These are phyloP conservation scores for Aspergillus neoniger DNA, from an alignment of 2,329 filamentous ascomycete species.

Conservation along the genomic window DNA sequence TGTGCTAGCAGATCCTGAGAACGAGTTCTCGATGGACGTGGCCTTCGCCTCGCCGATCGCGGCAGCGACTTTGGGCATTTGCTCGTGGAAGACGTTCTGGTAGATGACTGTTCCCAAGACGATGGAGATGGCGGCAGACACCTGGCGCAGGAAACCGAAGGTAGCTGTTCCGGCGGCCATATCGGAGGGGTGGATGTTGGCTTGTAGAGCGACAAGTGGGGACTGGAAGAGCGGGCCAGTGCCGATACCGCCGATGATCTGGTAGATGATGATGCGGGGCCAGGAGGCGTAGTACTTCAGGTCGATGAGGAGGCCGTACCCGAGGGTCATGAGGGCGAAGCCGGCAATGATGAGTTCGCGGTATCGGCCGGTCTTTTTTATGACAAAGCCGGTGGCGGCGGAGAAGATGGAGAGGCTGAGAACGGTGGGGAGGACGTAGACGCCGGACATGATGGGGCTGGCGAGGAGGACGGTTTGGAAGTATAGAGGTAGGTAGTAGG, in stretches of 20 bases:
- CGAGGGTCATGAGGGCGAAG: slow-evolving; percentile 62
- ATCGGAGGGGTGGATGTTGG: slow-evolving; percentile 60
- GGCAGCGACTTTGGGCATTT: slow-evolving; percentile 29
- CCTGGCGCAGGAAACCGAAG: slow-evolving; percentile 61
- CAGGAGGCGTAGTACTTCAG: slow-evolving; percentile 56
- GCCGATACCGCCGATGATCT: slow-evolving; percentile 62
- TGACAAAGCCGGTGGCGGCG: slow-evolving; percentile 64
- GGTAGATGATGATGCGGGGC: slow-evolving; percentile 54
- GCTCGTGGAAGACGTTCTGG: slow-evolving; percentile 40
- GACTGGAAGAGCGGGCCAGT: slow-evolving; percentile 65
- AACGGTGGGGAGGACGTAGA: slow-evolving; percentile 72
- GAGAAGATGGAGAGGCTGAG: slow-evolving; percentile 67
- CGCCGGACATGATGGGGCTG: slow-evolving; percentile 69
- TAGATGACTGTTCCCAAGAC: slow-evolving; percentile 59
- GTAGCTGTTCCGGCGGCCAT: slow-evolving; percentile 65
- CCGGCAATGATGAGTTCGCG: slow-evolving; percentile 62
- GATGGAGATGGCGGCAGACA: slow-evolving; percentile 60
- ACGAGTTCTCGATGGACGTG: slow-evolving; percentile 29
- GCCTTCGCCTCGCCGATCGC: slow-evolving; percentile 29
- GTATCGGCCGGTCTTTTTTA: slow-evolving; percentile 72
- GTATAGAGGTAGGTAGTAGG: slow-evolving; percentile 82
- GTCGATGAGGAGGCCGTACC: slow-evolving; percentile 66
- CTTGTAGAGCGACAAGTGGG: slow-evolving; percentile 65
- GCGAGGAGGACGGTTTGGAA: slow-evolving; percentile 75
- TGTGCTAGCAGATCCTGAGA: slow-evolving; percentile 38